Evolutionary conservation across 768 basidiomycete species (phyloP).

Genomic region (Holtermannia corniformis): DNA sequence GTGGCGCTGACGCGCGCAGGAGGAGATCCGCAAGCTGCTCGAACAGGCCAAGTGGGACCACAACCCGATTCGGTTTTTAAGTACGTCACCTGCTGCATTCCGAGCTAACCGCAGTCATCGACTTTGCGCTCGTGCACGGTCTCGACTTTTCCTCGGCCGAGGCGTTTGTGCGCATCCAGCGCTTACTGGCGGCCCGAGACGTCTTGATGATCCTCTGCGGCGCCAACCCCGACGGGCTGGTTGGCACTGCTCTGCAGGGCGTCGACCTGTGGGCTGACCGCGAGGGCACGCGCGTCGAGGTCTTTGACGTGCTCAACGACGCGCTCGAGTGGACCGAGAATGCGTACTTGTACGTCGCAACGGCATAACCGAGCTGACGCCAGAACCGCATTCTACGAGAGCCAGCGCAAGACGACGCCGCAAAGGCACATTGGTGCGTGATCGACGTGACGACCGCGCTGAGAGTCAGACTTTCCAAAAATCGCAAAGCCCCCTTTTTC

Average conservation of each 20-base stretch:
- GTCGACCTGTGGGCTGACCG: slow-evolving; percentile 62
- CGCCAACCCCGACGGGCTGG: slow-evolving; percentile 48
- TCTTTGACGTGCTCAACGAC: slow-evolving; percentile 73
- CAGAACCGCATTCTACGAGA: slow-evolving; percentile 41
- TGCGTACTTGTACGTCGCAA: slow-evolving; percentile 63
- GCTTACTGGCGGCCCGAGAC: slow-evolving; percentile 62
- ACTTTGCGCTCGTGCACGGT: slow-evolving; percentile 73
- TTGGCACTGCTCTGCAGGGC: slow-evolving; percentile 63
- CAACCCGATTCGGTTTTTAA: slow-evolving; percentile 77
- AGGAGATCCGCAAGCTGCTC: slow-evolving; percentile 66
- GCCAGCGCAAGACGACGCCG: slow-evolving; percentile 15
- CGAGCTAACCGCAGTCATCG: slow-evolving; percentile 48
- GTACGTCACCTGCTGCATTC: not conserved
- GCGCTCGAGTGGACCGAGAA: slow-evolving; percentile 98
- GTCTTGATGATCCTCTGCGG: slow-evolving; percentile 87
- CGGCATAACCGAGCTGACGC: slow-evolving; percentile 26
- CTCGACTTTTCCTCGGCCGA: slow-evolving; percentile 94
- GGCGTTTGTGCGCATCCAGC: slow-evolving; percentile 83
- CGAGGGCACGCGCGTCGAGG: slow-evolving; percentile 63
- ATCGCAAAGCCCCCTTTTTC: slow-evolving; percentile 44
- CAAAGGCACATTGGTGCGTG: not conserved
- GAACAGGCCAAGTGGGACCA: slow-evolving; percentile 60
- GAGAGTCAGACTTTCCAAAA: slow-evolving; percentile 31
- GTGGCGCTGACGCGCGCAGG: too few species aligned
- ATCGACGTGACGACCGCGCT: slow-evolving; percentile 10